Evolutionary conservation across 106 monocot species (phyloP), one percentile per base, ranked within the genome.

Genomic region (Allium cepa): DNA sequence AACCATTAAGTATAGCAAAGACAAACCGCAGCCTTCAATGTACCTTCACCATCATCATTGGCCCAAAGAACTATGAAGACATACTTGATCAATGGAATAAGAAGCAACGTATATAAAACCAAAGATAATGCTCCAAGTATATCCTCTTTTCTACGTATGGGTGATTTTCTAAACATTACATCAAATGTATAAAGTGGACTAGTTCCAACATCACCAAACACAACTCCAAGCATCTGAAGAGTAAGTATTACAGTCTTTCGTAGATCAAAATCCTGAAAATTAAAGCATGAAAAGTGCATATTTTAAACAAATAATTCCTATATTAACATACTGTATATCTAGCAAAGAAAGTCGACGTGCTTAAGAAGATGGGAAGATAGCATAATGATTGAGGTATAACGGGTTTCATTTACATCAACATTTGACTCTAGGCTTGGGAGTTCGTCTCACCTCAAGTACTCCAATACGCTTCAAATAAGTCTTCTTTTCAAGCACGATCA

Each of bases 31-130:
- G 71, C 47, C 67, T 79, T 28, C 12, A 56, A 16, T 73, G 52
- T 81, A 90, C 94, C 94, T 94, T 94, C 94, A 60, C 84, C 86
- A 71, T 94, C 82, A 78, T 90, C 94, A 78, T 94, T 90, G 12
- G 71, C 90, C 81, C 75, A 78, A 47, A 94, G 90, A 12, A 94
- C 94, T 46, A 87, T 65, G 15, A 85, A 75, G 50, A 84, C 73
- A 74, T 94, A 94, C 72, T 94, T 94, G 53, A 94, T 65, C n/a
- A 94, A 69, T 14, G 94, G 86, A 62, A 94, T 90, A 73, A 90
- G 67, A 67, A 94, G 77, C 73, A 94, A 76, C 62, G 90, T 87
- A 73, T 94, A 94, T 46, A 94, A 65, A 63, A 94, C 94, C 45
- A 90, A 68, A 62, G 94, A 94, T 1, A 90, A 76, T 73, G 90